These are phyloP conservation scores for Teunomyces pallodes DNA, from an alignment of 805 yeast species.

Conservation along the genomic window DNA sequence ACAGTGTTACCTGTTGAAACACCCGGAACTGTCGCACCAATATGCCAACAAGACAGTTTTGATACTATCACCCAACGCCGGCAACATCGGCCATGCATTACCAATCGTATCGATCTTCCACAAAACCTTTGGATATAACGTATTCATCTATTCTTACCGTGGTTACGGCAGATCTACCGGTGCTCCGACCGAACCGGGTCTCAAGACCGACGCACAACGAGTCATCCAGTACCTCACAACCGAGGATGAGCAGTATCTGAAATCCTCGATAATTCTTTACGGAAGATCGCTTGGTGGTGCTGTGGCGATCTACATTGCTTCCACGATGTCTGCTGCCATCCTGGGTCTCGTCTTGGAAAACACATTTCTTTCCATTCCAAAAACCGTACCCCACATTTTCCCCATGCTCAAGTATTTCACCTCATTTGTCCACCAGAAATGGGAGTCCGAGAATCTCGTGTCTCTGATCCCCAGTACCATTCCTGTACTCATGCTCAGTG, in stretches of 20 bases:
- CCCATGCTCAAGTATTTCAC: conserved; percentile 61
- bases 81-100: conserved; percentile 87
- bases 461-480: conserved; percentile 47
- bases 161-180: conserved; percentile 90
- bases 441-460: conserved; percentile 75
- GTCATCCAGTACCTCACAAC: conserved; percentile 55
- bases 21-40: conserved; percentile 34
- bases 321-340: conserved; percentile 49
- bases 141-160: conserved; percentile 80
- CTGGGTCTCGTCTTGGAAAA: conserved; percentile 78
- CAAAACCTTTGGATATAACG: conserved; percentile 64
- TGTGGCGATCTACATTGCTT: conserved; percentile 78
- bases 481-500: conserved; percentile 72
- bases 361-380: conserved; percentile 74
- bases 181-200: conserved; percentile 67
- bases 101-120: conserved; percentile 76
- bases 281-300: conserved; percentile 97
- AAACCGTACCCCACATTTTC: conserved; percentile 69
- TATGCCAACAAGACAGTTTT: conserved; percentile 67
- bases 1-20: conserved; percentile 61
- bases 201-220: conserved; percentile 78
- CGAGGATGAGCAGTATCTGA: conserved; percentile 50
- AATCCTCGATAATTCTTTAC: conserved; percentile 61
- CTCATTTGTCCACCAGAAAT: conserved; percentile 67
- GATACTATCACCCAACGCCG: conserved; percentile 89